Conservation (phyloP, 805 yeast species). For the Cyberlindnera petersonii region DNA sequence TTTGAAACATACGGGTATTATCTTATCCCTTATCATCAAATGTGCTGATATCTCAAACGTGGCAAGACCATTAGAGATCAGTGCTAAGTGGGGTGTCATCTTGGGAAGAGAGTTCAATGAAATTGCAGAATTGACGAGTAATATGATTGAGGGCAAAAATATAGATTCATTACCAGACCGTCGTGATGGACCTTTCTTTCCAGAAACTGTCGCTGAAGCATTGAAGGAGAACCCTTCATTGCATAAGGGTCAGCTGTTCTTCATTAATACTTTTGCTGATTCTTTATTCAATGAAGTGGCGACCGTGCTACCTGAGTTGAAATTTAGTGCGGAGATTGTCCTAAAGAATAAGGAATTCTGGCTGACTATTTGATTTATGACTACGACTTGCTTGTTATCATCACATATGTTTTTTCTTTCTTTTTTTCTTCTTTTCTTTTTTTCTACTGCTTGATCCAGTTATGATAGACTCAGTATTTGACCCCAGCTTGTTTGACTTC, state of each 20-base stretch:
- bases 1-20: slow-evolving; percentile 34
- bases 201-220: slow-evolving; percentile 39
- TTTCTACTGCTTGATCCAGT: no score
- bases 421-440: no score
- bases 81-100: slow-evolving; percentile 85
- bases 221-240: slow-evolving; percentile 45
- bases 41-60: slow-evolving; percentile 97
- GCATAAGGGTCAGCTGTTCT: slow-evolving; percentile 74
- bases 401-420: no score
- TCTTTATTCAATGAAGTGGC: slow-evolving; percentile 67
- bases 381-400: no score
- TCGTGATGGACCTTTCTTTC: slow-evolving; percentile 29
- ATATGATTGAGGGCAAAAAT: slow-evolving; percentile 24
- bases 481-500: no score
- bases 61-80: slow-evolving; percentile 69
- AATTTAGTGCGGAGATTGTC: slow-evolving; percentile 33
- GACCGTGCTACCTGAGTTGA: slow-evolving; percentile 55
- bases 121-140: slow-evolving; percentile 49
- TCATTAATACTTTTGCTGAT: slow-evolving; percentile 77
- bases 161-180: slow-evolving; percentile 23
- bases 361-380: slow-evolving; percentile 5
- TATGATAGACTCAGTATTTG: no score
- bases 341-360: slow-evolving; percentile 12
- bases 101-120: slow-evolving; percentile 74
- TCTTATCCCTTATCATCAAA: slow-evolving; percentile 72